Conservation (phyloP, 1,139 yeast genomes). For the Debaryomycetaceae sp. region DNA sequence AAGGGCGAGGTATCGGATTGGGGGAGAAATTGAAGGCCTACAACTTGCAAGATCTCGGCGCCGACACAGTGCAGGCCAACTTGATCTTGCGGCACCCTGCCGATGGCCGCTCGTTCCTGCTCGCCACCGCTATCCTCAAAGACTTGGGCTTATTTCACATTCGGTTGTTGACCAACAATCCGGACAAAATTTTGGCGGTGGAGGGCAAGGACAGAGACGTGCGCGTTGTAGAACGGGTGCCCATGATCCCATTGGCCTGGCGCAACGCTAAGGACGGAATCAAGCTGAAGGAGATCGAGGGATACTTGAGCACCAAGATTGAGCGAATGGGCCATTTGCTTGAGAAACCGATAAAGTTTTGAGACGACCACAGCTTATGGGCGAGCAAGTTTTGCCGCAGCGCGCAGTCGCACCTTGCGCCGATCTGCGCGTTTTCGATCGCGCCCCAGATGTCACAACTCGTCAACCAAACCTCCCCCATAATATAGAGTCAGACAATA, state of each 20-base stretch:
- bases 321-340: slow-evolving; percentile 96
- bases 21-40: slow-evolving; percentile 97
- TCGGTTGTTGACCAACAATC: slow-evolving; percentile 85
- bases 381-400: too few relatives aligned
- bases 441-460: too few relatives aligned
- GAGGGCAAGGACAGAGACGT: slow-evolving; percentile 75
- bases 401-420: too few relatives aligned
- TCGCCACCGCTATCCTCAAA: slow-evolving; percentile 87
- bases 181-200: slow-evolving; percentile 92
- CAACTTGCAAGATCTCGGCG: slow-evolving; percentile 94
- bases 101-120: slow-evolving; percentile 85
- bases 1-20: slow-evolving; percentile 96
- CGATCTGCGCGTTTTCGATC: too few relatives aligned
- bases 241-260: slow-evolving; percentile 98
- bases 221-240: slow-evolving; percentile 78
- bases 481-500: neutral
- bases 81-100: slow-evolving; percentile 92
- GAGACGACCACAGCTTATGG: slow-evolving; percentile 5
- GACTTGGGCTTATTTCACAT: slow-evolving; percentile 77
- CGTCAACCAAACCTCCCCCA: slow-evolving; percentile 1
- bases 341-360: slow-evolving; percentile 49
- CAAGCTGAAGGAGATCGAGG: slow-evolving; percentile 80
- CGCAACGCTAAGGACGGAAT: slow-evolving; percentile 57
- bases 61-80: slow-evolving; percentile 97
- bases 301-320: slow-evolving; percentile 86